These are phyloP conservation scores for Apiotrichum veenhuisii DNA, from an alignment of 1,284 basidiomycete genomes.

Conservation along the genomic window DNA sequence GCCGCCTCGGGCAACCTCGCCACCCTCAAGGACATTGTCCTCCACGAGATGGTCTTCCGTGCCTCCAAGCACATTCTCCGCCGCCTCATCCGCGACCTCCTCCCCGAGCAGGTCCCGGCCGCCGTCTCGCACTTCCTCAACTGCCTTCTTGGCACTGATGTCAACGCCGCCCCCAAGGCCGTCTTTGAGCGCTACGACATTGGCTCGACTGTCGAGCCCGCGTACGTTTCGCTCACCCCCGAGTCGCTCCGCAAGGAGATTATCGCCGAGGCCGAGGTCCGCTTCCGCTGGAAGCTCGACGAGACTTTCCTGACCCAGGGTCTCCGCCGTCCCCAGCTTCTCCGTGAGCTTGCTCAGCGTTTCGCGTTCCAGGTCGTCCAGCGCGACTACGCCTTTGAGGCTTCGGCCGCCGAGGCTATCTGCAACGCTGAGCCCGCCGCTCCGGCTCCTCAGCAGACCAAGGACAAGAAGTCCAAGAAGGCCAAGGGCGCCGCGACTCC, in stretches of 20 bases:
- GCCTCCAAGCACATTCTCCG: slow-evolving; percentile 56
- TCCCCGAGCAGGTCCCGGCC: slow-evolving; percentile 47
- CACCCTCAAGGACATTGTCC: slow-evolving; percentile 47
- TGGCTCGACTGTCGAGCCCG: slow-evolving; percentile 30
- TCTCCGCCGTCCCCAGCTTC: slow-evolving; percentile 51
- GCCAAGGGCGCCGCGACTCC: slow-evolving; percentile 15
- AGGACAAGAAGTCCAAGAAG: slow-evolving; percentile 47
- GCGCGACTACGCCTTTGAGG: slow-evolving; percentile 52
- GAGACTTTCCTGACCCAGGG: slow-evolving; percentile 44
- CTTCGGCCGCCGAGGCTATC: slow-evolving; percentile 23
- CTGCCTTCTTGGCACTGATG: slow-evolving; percentile 54
- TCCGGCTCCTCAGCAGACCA: slow-evolving; percentile 1
- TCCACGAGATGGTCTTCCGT: slow-evolving; percentile 58
- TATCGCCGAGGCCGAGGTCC: slow-evolving; percentile 47
- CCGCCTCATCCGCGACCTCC: slow-evolving; percentile 44
- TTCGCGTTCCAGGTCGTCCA: slow-evolving; percentile 57
- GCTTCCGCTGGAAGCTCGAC: slow-evolving; percentile 55
- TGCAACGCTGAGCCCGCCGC: slow-evolving; percentile 24
- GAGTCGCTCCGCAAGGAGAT: slow-evolving; percentile 50
- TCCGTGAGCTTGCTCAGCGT: slow-evolving; percentile 55
- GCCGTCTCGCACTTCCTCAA: slow-evolving; percentile 58
- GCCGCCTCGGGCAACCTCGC: slow-evolving; percentile 38
- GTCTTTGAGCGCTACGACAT: slow-evolving; percentile 44
- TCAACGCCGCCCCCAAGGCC: slow-evolving; percentile 51
- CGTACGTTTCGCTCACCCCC: slow-evolving; percentile 55